phyloP scores from a whole-genome alignment of 345 rosid genomes.

The Aquilaria sinensis region DNA sequence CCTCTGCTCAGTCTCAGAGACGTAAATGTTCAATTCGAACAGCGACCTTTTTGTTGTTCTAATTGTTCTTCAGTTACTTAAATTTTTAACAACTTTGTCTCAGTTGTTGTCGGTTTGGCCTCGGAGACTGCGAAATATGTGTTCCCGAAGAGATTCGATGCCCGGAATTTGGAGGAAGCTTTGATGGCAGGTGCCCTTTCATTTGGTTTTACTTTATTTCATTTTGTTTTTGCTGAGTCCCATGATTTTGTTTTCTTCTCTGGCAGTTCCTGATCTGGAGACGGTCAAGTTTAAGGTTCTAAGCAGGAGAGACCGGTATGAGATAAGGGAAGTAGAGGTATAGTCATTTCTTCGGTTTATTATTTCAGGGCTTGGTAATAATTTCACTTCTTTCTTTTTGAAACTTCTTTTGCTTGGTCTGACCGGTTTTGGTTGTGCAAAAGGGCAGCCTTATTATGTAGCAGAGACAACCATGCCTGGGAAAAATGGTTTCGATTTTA shows the following conservation, averaged over 20 bases:
- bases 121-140: constrained; percentile 67
- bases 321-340: constrained; percentile 90
- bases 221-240: background rate
- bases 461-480: constrained; percentile 90
- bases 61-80: background rate
- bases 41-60: background rate
- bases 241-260: background rate
- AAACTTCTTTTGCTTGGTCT: constrained; percentile 1
- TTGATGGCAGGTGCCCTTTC: constrained; percentile 60
- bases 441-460: constrained; percentile 58
- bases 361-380: background rate
- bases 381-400: constrained; percentile 9
- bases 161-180: constrained; percentile 75
- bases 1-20: constrained; percentile 65
- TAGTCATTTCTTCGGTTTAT: too few species aligned
- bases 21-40: constrained; percentile 43
- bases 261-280: constrained; percentile 82
- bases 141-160: constrained; percentile 66
- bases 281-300: constrained; percentile 55
- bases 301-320: constrained; percentile 50
- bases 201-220: background rate
- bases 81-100: constrained; percentile 8
- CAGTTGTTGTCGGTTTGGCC: constrained; percentile 69
- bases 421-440: constrained; percentile 9
- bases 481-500: constrained; percentile 64